Evolutionary conservation across 768 basidiomycete genomes (phyloP).

Genomic region (Multifurca ochricompacta): DNA sequence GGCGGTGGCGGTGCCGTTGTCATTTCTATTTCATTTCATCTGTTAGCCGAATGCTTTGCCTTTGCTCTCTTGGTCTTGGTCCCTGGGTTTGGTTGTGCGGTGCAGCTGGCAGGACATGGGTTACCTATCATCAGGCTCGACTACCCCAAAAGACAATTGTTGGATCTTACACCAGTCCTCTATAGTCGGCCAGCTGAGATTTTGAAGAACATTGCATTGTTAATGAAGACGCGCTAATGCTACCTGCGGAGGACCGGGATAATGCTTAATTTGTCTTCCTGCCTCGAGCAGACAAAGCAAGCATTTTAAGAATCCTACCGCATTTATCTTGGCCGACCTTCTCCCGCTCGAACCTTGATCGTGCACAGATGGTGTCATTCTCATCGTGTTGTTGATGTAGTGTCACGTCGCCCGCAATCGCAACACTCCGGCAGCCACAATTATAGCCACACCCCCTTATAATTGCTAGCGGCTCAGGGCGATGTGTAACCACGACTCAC

Average conservation of each 20-base stretch:
- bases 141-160: too few relatives aligned
- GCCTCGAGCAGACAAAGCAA: background rate
- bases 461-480: background rate
- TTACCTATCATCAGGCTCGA: too few relatives aligned
- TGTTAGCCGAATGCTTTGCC: too few relatives aligned
- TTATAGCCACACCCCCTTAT: background rate
- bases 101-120: too few relatives aligned
- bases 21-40: too few relatives aligned
- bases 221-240: too few relatives aligned
- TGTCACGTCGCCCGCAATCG: background rate
- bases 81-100: too few relatives aligned
- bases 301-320: background rate
- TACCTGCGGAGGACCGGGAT: background rate
- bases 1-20: too few relatives aligned
- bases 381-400: background rate
- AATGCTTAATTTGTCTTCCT: background rate
- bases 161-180: too few relatives aligned
- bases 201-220: too few relatives aligned
- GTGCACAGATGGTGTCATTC: background rate
- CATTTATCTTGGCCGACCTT: background rate
- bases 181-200: too few relatives aligned
- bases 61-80: too few relatives aligned
- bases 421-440: conserved; percentile 2
- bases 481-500: background rate
- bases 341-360: background rate